Evolutionary conservation across 106 monocot genomes (phyloP), one percentile per base, ranked within the genome.

Genomic region (Platanthera guangdongensis): DNA sequence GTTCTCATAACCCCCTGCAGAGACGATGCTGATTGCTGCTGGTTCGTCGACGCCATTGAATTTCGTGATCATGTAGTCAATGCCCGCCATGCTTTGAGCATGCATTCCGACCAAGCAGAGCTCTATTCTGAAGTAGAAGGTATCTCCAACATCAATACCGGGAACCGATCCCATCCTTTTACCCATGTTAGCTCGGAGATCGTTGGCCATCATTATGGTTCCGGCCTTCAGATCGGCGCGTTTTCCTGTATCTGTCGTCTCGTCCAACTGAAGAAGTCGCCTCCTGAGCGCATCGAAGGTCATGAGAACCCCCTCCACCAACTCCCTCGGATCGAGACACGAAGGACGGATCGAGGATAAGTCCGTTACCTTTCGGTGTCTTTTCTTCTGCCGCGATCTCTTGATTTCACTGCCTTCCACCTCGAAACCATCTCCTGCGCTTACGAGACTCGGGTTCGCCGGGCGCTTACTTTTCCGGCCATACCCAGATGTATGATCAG

Each of bases 1-100:
- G 79, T 95, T 87, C 64, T 95, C 92, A 77, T 95, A 95, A 19
- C 86, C 92, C 21, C 95, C 95, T 48, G 95, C 78, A 13, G 92
- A 85, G 16, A 92, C 92, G 21, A 95, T 76, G 51, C 92, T 89
- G 22, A 90, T 51, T 14, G 95, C 95, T 28, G 88, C 65, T 11
- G 81, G 74, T 53, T 90, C 90, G 57, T 89, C 75, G 16, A 65
- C 82, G 22, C 76, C 15, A 1, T 64, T 49, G 60, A 78, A 79
- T 4, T 21, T 79, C 30, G 69, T 18, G 10, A 59, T 82, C 82
- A 86, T 83, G 81, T 84, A 95, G 79, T 90, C 92, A 47, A 95
- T 95, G 28, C 95, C 95, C 6, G 52, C 84, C 88, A 92, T 92
- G 75, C 76, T 78, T 15, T 77, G 95, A n/a, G 81, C 68, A 79